Evolutionary conservation across 164 flowering plant species (phyloP).

Genomic region (Houttuynia cordata): DNA sequence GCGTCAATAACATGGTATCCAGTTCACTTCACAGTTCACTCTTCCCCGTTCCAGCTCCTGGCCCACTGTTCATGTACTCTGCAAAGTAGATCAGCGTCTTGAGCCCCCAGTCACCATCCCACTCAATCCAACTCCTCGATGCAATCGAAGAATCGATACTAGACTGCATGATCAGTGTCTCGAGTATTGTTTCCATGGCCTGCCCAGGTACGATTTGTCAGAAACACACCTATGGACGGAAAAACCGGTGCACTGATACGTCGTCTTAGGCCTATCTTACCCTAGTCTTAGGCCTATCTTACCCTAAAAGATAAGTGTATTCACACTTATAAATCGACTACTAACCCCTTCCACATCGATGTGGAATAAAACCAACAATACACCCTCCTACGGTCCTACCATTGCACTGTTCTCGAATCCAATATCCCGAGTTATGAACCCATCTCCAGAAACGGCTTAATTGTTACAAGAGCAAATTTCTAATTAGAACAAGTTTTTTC

Average conservation of each 20-base stretch:
- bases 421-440: constrained; percentile 49
- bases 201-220: constrained; percentile 11
- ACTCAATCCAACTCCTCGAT: constrained; percentile 17
- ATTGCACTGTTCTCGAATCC: constrained; percentile 63
- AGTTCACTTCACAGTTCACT: constrained; percentile 15
- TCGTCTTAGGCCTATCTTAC: no score
- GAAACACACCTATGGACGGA: constrained; percentile 33
- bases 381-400: no score
- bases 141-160: constrained; percentile 13
- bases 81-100: constrained; percentile 20
- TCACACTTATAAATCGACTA: no score
- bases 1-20: constrained; percentile 17
- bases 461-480: no score
- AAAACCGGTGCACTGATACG: constrained; percentile 56
- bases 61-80: constrained; percentile 21
- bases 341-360: no score
- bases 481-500: no score
- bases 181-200: constrained; percentile 21
- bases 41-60: constrained; percentile 16
- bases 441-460: constrained; percentile 48
- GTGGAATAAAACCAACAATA: no score
- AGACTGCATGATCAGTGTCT: constrained; percentile 8
- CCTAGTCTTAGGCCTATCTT: no score
- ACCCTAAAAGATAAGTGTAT: no score
- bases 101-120: constrained; percentile 13